Base-by-base conservation (phyloP, 2,329 filamentous ascomycete species). In the Talaromyces sp. region DNA sequence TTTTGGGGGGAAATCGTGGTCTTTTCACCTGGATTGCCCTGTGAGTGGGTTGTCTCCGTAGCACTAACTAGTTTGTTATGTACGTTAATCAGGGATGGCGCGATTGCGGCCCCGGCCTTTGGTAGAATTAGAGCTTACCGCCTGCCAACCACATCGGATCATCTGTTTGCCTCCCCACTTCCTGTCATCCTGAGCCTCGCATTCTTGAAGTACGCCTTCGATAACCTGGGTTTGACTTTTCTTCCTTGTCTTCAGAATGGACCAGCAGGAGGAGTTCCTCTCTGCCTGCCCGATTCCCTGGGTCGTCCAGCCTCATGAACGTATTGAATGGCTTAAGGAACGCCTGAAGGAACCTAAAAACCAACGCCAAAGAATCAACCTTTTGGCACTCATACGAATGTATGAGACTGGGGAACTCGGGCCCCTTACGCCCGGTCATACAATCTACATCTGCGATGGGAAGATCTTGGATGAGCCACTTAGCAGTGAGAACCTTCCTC, bases 361-460 rank as follows among this genome's bases (percentile, higher is more conserved):
- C 17, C 4, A 42, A 42, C 17, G 17, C 17, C 40, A 42, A n/a
- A 22, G n/a, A 24, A 27, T n/a, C 10, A 42, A 42, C 40, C 19
- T 27, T 22, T 4, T 24, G 22, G 40, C 40, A 7, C 40, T 42
- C 11, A 42, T 42, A 3, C 3, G 17, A 42, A 42, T 42, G 40
- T 42, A 42, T 27, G 40, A 42, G 40, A 42, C 19, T 6, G 40
- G 40, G 40, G 40, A 42, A 27, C 40, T 42, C 9, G 40, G 40
- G 3, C 40, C 40, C 36, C 36, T 39, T 39, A 13, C 36, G 36
- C 10, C 4, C 10, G 10, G 36, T 4, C 4, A 4, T 39, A 39
- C 10, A 39, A 39, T 39, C 10, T 39, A 4, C 36, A 9, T 39
- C 36, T 39, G 36, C n/a, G 36, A 39, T 9, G 30, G 30, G 30